phyloP scores from a whole-genome alignment of 768 basidiomycete genomes.

The Boletus rex-veris region DNA sequence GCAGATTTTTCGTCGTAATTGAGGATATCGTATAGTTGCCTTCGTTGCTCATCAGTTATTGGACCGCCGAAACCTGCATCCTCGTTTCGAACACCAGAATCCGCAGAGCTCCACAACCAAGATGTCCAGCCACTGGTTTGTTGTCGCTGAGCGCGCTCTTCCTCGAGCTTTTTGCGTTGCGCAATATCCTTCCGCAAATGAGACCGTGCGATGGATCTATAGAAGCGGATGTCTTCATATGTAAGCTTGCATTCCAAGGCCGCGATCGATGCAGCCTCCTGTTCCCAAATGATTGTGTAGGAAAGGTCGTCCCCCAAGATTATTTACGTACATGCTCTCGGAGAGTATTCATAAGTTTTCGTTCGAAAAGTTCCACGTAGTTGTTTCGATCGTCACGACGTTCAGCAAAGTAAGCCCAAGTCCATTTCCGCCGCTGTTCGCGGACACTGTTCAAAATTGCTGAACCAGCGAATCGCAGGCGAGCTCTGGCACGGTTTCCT shows the following conservation, averaged over 20 bases:
- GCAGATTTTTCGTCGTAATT: slow-evolving; percentile 89
- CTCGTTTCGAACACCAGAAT: slow-evolving; percentile 36
- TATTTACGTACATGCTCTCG: slow-evolving; percentile 48
- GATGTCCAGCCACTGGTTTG: slow-evolving; percentile 57
- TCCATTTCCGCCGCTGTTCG: slow-evolving; percentile 82
- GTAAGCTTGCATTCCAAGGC: slow-evolving; percentile 76
- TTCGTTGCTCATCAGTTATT: slow-evolving; percentile 88
- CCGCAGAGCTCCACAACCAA: slow-evolving; percentile 83
- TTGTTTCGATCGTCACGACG: slow-evolving; percentile 81
- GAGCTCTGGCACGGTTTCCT: slow-evolving; percentile 58
- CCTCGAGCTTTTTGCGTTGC: slow-evolving; percentile 59
- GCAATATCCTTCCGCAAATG: slow-evolving; percentile 82
- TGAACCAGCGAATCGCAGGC: slow-evolving; percentile 72
- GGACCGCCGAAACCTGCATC: slow-evolving; percentile 58
- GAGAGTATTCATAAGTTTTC: slow-evolving; percentile 56
- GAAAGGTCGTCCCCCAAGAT: background rate
- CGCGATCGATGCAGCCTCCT: slow-evolving; percentile 57
- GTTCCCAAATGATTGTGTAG: background rate
- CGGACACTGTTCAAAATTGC: slow-evolving; percentile 82
- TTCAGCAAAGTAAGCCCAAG: slow-evolving; percentile 87
- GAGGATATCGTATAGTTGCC: slow-evolving; percentile 83
- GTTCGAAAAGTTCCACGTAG: slow-evolving; percentile 85
- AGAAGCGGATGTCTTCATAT: slow-evolving; percentile 96
- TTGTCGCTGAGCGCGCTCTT: slow-evolving; percentile 58
- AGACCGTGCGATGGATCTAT: slow-evolving; percentile 90